A percentile compares a stretch with the other conserved stretches of the same genome.
These are phyloP conservation scores for Pisolithus sp. DNA, from an alignment of 768 basidiomycete species.

Conservation along the genomic window DNA sequence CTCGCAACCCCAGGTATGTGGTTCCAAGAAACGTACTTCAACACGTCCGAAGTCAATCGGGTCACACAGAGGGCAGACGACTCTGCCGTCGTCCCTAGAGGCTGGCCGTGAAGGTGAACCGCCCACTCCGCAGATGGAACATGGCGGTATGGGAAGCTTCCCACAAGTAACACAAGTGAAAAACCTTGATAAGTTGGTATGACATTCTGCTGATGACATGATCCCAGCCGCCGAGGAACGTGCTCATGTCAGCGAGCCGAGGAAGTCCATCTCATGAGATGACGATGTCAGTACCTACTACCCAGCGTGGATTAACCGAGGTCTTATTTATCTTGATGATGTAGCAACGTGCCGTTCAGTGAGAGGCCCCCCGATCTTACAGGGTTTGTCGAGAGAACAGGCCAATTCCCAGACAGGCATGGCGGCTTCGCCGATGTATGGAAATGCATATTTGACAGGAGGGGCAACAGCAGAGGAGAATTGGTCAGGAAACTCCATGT, in stretches of 20 bases:
- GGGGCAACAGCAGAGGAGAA: not conserved
- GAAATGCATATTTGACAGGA: not conserved
- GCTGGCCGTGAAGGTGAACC: not conserved
- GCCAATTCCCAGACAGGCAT: not conserved
- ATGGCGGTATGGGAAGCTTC: not conserved
- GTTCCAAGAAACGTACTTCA: too few relatives aligned
- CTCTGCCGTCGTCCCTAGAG: too few relatives aligned
- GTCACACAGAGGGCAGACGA: too few relatives aligned
- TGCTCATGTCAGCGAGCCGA: too few relatives aligned
- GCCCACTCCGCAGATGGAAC: not conserved
- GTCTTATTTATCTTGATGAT: not conserved
- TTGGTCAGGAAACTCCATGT: not conserved
- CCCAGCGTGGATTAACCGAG: not conserved
- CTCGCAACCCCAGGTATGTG: too few relatives aligned
- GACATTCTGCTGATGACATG: not conserved
- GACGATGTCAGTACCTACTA: not conserved
- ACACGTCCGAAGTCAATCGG: too few relatives aligned
- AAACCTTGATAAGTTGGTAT: not conserved
- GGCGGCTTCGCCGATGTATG: constrained; percentile 6
- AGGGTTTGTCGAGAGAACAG: not conserved
- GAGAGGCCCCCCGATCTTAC: not conserved
- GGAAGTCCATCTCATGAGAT: too few relatives aligned
- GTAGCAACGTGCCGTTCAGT: not conserved
- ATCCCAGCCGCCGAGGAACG: not conserved
- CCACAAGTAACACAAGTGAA: not conserved